Evolutionary conservation across 805 yeast species (phyloP).

Genomic region (Lipomyces yamadae): DNA sequence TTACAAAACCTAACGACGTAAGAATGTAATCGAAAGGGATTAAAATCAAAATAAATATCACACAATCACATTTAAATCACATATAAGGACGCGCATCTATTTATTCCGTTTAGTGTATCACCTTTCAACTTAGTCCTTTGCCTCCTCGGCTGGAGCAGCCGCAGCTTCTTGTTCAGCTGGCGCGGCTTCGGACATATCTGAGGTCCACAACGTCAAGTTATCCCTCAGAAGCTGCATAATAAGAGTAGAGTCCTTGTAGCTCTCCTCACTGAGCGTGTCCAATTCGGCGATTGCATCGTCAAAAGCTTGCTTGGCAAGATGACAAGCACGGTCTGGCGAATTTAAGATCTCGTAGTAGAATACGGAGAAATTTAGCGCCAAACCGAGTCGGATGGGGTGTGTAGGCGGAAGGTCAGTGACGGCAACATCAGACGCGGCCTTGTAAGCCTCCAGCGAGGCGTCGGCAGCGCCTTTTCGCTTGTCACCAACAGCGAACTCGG

Average conservation of each 20-base stretch:
- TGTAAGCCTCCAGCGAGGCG: slow-evolving; percentile 90
- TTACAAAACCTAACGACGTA: background rate
- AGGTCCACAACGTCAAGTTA: slow-evolving; percentile 97
- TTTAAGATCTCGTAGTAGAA: slow-evolving; percentile 97
- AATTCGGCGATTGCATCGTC: slow-evolving; percentile 99
- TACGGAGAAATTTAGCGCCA: slow-evolving; percentile 96
- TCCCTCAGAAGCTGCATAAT: slow-evolving; percentile 99
- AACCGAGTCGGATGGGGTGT: slow-evolving; percentile 96
- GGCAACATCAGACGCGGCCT: slow-evolving; percentile 95
- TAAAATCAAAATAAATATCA: slow-evolving; percentile 11
- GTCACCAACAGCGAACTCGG: slow-evolving; percentile 92
- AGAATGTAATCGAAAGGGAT: slow-evolving; percentile 2
- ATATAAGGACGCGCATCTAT: slow-evolving; percentile 5
- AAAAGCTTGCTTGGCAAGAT: slow-evolving; percentile 97
- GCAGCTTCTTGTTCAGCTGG: slow-evolving; percentile 52
- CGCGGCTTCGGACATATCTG: slow-evolving; percentile 80
- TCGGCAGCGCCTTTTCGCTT: slow-evolving; percentile 92
- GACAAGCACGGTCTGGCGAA: slow-evolving; percentile 98
- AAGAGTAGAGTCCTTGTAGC: slow-evolving; percentile 97
- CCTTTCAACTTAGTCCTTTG: slow-evolving; percentile 18
- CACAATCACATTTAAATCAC: background rate
- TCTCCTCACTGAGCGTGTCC: slow-evolving; percentile 96
- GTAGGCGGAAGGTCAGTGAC: slow-evolving; percentile 97
- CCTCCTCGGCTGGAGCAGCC: slow-evolving; percentile 36
- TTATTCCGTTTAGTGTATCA: slow-evolving; percentile 7